Evolutionary conservation across 1,284 basidiomycete genomes (phyloP).

Genomic region (Golubevia pallescens): DNA sequence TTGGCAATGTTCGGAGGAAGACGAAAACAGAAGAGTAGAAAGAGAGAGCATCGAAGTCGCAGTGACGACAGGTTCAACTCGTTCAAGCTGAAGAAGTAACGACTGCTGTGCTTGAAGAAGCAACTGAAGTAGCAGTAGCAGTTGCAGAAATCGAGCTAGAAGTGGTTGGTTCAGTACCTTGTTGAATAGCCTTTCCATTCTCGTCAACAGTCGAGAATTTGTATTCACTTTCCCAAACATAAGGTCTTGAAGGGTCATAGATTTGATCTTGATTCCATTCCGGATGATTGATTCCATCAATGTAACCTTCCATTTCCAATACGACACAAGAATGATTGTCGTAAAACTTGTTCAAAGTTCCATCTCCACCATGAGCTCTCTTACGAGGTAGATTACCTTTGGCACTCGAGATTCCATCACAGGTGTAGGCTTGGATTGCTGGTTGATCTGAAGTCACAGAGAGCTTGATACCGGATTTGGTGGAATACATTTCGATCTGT

Average conservation of each 20-base stretch:
- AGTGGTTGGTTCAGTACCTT: too few relatives aligned
- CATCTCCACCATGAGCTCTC: conserved; percentile 47
- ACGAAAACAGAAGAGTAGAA: too few relatives aligned
- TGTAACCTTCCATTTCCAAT: conserved; percentile 50
- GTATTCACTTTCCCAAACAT: conserved; percentile 48
- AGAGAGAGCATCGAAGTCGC: too few relatives aligned
- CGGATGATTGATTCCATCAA: conserved; percentile 43
- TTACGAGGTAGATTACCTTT: conserved; percentile 48
- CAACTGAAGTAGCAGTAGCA: too few relatives aligned
- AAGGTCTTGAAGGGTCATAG: conserved; percentile 36
- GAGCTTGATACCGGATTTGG: conserved; percentile 42
- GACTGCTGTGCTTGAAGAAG: too few relatives aligned
- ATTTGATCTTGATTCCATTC: conserved; percentile 42
- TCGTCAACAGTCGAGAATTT: conserved; percentile 33
- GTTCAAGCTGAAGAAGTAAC: too few relatives aligned
- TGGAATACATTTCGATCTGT: conserved; percentile 38
- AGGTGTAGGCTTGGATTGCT: conserved; percentile 50
- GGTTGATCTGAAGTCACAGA: conserved; percentile 33
- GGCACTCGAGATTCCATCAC: conserved; percentile 23
- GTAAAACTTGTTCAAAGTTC: conserved; percentile 34
- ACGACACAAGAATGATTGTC: conserved; percentile 41
- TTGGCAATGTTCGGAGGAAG: too few relatives aligned
- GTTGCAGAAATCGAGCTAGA: too few relatives aligned
- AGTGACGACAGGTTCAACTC: too few relatives aligned
- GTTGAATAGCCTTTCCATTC: neutral